Evolutionary conservation across 202 grass and related monocot species (phyloP).

Genomic region (Setaria viridis): DNA sequence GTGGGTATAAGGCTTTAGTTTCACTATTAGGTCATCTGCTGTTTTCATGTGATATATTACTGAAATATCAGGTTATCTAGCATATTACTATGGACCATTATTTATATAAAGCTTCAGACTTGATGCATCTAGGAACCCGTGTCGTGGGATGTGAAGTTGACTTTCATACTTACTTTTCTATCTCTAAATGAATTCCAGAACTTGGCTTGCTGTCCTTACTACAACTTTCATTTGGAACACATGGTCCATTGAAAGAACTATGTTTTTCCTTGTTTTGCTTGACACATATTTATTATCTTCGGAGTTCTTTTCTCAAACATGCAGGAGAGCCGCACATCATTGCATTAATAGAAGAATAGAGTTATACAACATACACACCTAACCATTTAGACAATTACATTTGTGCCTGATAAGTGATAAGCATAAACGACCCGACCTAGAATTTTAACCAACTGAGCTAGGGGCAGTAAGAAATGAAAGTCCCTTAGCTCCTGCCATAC

Average conservation of each 20-base stretch:
- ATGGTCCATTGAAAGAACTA: background rate
- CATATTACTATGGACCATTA: conserved; percentile 6
- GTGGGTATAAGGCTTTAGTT: background rate
- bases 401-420: too few species aligned
- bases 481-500: too few species aligned
- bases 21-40: conserved; percentile 18
- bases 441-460: too few species aligned
- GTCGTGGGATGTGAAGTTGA: background rate
- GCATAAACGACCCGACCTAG: too few species aligned
- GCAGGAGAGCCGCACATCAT: too few species aligned
- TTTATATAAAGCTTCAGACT: background rate
- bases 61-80: background rate
- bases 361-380: too few species aligned
- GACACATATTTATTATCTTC: background rate
- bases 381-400: too few species aligned
- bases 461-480: too few species aligned
- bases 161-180: background rate
- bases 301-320: too few species aligned
- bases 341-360: too few species aligned
- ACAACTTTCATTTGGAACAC: background rate
- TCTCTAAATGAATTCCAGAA: background rate
- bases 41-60: conserved; percentile 29
- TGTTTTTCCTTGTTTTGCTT: background rate
- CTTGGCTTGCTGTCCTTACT: background rate
- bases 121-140: conserved; percentile 5